These are phyloP conservation scores for Thelephora ganbajun DNA, from an alignment of 768 basidiomycete species.

Conservation along the genomic window DNA sequence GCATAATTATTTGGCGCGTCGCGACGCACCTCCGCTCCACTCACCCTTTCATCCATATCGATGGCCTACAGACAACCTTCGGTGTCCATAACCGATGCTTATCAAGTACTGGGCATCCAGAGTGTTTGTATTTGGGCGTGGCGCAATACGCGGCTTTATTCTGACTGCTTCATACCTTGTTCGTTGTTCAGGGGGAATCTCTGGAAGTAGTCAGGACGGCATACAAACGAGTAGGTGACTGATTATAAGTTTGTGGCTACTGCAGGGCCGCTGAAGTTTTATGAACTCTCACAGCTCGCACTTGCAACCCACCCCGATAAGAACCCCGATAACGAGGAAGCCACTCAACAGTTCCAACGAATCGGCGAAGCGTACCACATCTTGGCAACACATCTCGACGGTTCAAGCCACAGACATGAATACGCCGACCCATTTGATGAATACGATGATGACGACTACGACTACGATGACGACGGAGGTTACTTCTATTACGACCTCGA, in stretches of 20 bases:
- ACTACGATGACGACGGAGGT: slow-evolving; percentile 19
- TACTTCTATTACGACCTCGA: slow-evolving; percentile 13
- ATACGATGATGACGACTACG: slow-evolving; percentile 21
- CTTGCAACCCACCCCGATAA: slow-evolving; percentile 67
- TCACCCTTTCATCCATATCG: neutral
- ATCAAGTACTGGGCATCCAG: slow-evolving; percentile 34
- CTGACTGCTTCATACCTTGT: neutral
- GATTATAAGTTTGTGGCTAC: neutral
- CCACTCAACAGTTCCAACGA: slow-evolving; percentile 56
- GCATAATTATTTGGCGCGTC: no score
- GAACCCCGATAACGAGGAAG: slow-evolving; percentile 49
- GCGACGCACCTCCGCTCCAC: no score
- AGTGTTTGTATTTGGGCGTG: slow-evolving; percentile 23
- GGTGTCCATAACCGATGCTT: slow-evolving; percentile 21
- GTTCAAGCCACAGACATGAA: slow-evolving; percentile 12
- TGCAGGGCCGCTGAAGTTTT: neutral
- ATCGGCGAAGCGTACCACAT: slow-evolving; percentile 56
- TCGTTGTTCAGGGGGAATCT: slow-evolving; percentile 32
- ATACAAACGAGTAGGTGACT: slow-evolving; percentile 47
- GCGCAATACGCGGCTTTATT: neutral
- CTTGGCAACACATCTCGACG: slow-evolving; percentile 41
- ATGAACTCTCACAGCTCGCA: slow-evolving; percentile 30
- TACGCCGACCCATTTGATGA: slow-evolving; percentile 16
- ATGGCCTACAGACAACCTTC: slow-evolving; percentile 23
- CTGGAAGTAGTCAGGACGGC: slow-evolving; percentile 51